Base-by-base conservation (phyloP, 306 rosid genomes). In the Cucumis hystrix region DNA sequence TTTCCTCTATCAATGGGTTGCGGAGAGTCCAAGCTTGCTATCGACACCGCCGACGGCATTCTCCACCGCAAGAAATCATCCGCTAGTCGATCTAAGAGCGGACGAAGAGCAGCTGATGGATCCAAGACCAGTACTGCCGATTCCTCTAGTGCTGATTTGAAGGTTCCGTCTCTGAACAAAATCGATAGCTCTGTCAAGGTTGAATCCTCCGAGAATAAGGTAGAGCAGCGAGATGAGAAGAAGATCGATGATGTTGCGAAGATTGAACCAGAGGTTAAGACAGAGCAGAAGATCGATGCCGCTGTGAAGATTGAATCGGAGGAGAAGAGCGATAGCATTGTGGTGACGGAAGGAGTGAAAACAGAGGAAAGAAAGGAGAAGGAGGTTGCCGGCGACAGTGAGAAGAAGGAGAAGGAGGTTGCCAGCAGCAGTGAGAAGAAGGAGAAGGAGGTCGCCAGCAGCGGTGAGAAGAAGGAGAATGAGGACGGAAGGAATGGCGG, bases 11-110 rank as follows among this genome's bases (percentile, higher is more conserved):
- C 23, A 25, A 94, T 94, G 97, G 97, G 94, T 58, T 91, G 97
- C 61, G 91, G 94, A 58, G 89, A 93, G 81, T 93, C 97, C 18
- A 93, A 93, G 79, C 87, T 80, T 54, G 94, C 84, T 47, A 87
- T 93, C 58, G 92, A 83, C 56, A 80, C 92, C 39, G 83, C 80
- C 55, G 89, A 88, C 79, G 87, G 89, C 76, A 25, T 86, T 80
- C 73, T 85, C 70, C 79, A 67, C 57, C 86, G 82, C 83, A 88
- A 85, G 85, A 84, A 85, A 85, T 77, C 90, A n/a, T 43, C 40
- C 6, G 80, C 65, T 63, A 43, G 8, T 2, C 68, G 66, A 13
- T 25, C 78, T 63, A 85, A 62, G 87, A 84, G 79, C 21, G 40
- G 45, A n/a, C 7, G 23, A 21, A 63, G 16, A 33, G 1, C 41